Conservation (phyloP, 176 grass and related monocot genomes). For the Triticum aestivum region DNA sequence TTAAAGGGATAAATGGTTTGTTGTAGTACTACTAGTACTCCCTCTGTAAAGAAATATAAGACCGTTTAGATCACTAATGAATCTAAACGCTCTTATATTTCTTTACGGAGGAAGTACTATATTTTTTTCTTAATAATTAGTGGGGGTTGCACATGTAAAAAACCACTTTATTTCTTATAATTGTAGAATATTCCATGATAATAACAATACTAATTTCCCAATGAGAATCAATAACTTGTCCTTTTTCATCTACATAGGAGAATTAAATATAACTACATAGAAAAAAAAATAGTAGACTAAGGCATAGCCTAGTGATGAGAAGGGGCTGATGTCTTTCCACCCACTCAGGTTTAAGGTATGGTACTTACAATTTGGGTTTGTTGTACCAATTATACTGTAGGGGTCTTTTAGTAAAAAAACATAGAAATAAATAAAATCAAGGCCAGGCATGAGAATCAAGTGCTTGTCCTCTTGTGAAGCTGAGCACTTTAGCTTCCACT, state of each 20-base stretch:
- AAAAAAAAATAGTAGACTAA: too few relatives aligned
- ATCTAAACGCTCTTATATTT: too few relatives aligned
- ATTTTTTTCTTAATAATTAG: not conserved
- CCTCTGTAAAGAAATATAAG: too few relatives aligned
- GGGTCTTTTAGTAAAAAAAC: too few relatives aligned
- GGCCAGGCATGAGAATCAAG: not conserved
- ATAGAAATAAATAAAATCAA: not conserved
- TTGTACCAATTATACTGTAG: too few relatives aligned
- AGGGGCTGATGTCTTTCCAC: too few relatives aligned
- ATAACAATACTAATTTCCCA: not conserved
- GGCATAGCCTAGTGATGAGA: too few relatives aligned
- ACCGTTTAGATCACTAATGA: too few relatives aligned
- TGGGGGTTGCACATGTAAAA: constrained; percentile 17
- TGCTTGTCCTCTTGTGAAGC: not conserved
- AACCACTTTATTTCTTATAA: constrained; percentile 14
- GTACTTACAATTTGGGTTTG: too few relatives aligned
- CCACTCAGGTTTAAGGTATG: too few relatives aligned
- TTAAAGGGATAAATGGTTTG: constrained; percentile 14
- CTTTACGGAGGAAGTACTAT: not conserved
- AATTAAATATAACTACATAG: not conserved
- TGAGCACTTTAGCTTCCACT: not conserved
- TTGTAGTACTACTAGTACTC: not conserved
- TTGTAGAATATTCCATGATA: constrained; percentile 30
- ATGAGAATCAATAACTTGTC: constrained; percentile 13
- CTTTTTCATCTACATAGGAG: not conserved